Evolutionary conservation across 805 yeast genomes (phyloP), one percentile per base, ranked within the genome.

Genomic region (Saccharomycopsis oosterbeekiorum): DNA sequence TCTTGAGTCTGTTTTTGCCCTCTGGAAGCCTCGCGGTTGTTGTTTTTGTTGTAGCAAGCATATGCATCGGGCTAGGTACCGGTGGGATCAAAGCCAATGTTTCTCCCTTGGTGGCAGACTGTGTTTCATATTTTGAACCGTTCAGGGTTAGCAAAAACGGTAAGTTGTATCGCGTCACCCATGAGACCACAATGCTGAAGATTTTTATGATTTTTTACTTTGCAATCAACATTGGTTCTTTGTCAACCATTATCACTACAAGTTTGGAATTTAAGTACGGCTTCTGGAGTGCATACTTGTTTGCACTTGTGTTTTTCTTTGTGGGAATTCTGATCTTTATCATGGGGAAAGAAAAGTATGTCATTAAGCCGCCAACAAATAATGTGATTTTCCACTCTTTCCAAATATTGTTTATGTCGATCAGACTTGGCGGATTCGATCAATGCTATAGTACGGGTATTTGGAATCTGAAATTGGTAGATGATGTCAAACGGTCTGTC

Each of bases 1-100:
- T 87, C 69, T 76, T 84, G 62, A 87, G 94, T 37, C 84, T 92
- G 8, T 72, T 88, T 59, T 72, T 87, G 59, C 92, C 91, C 29
- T 75, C 79, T 17, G 77, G 85, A 51, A 75, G 81, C 42, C 71
- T 71, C 29, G 82, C 88, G 37, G 70, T 83, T 60, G 90, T 84
- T 65, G 92, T 93, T 51, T 82, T 83, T 62, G 70, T 81, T 58
- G 75, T 77, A 54, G 78, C 83, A 39, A 79, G 84, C 73, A 73
- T 83, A 62, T 72, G 83, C 59, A 81, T 88, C 67, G 93, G 93
- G 66, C 67, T 86, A 47, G 83, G 84, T 65, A 79, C 84, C 42
- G 84, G 84, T 65, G 75, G 79, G 60, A 79, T 81, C 66, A 81
- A 81, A 67, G 82, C 84, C 61, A 81, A 80, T 66, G 75, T 81